phyloP scores from a whole-genome alignment of 2,329 filamentous ascomycete genomes.

The Colletotrichum sp. region DNA sequence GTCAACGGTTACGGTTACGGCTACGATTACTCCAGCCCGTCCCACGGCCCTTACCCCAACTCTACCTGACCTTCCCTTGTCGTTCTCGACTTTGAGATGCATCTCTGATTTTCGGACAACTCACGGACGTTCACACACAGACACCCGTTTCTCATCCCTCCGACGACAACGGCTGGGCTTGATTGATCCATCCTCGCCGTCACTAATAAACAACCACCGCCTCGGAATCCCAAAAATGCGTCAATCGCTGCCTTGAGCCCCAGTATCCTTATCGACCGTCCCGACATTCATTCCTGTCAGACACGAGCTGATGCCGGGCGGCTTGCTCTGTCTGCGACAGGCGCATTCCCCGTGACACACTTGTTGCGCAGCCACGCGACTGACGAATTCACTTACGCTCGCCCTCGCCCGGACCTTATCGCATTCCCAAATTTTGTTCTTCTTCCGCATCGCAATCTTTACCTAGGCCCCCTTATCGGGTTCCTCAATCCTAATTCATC shows the following conservation, averaged over 20 bases:
- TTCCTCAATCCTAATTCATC: background rate
- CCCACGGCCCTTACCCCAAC: background rate
- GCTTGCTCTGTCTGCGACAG: constrained; percentile 15
- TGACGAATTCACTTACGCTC: constrained; percentile 15
- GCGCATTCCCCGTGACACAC: constrained; percentile 21
- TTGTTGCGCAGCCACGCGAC: constrained; percentile 22
- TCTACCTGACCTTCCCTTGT: background rate
- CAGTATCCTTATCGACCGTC: background rate
- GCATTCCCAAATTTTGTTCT: background rate
- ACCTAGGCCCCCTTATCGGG: background rate
- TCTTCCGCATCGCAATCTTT: background rate
- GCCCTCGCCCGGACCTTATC: background rate
- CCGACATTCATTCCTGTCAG: background rate
- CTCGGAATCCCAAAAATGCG: background rate
- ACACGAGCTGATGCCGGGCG: constrained; percentile 8
- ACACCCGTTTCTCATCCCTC: constrained; percentile 3
- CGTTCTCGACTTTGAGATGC: constrained; percentile 9
- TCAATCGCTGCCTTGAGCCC: background rate
- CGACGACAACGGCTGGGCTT: background rate
- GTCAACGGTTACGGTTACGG: background rate
- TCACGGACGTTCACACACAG: constrained; percentile 20
- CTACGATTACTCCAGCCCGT: background rate
- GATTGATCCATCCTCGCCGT: background rate
- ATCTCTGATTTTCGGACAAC: constrained; percentile 6
- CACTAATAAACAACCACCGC: background rate